These are phyloP conservation scores for Fusarium protoensiforme DNA, from an alignment of 2,329 filamentous ascomycete genomes.

Conservation along the genomic window DNA sequence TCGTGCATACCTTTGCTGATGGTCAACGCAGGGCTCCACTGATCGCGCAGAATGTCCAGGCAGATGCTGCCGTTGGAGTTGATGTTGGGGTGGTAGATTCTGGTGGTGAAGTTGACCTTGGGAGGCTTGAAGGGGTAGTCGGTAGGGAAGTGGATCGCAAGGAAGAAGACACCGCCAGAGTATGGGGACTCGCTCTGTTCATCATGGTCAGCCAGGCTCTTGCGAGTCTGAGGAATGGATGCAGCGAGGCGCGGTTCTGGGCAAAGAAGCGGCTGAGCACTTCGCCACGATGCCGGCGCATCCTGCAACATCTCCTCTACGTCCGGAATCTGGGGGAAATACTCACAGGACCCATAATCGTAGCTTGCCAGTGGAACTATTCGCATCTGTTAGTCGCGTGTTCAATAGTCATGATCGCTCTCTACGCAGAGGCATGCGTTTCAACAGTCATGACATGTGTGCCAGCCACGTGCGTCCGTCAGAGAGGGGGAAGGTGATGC, in stretches of 20 bases:
- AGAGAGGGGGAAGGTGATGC: slow-evolving; percentile 53
- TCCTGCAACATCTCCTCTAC: slow-evolving; percentile 7
- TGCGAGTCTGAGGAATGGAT: neutral
- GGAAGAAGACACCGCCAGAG: slow-evolving; percentile 98
- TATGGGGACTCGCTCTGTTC: slow-evolving; percentile 94
- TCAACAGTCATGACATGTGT: slow-evolving; percentile 23
- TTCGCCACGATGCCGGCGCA: slow-evolving; percentile 27
- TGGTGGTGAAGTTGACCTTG: slow-evolving; percentile 99
- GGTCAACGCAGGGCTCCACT: slow-evolving; percentile 98
- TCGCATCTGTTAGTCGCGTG: slow-evolving; percentile 37
- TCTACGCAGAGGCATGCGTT: slow-evolving; percentile 3
- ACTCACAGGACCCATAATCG: slow-evolving; percentile 98
- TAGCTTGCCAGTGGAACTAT: slow-evolving; percentile 99
- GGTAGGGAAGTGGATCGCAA: slow-evolving; percentile 98
- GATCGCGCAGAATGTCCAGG: slow-evolving; percentile 96
- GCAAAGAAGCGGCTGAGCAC: slow-evolving; percentile 26
- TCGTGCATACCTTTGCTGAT: slow-evolving; percentile 90
- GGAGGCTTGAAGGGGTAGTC: slow-evolving; percentile 99
- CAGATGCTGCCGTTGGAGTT: slow-evolving; percentile 99
- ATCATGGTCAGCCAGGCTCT: slow-evolving; percentile 43
- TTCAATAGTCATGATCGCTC: neutral
- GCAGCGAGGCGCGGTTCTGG: slow-evolving; percentile 18
- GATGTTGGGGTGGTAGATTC: slow-evolving; percentile 99
- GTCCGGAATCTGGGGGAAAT: slow-evolving; percentile 20
- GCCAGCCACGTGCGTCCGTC: slow-evolving; percentile 32